Percentiles rank a stretch among this genome's conserved stretches.
Evolutionary conservation across 2,329 filamentous ascomycete species (phyloP).

Genomic region (Cercospora beticola): DNA sequence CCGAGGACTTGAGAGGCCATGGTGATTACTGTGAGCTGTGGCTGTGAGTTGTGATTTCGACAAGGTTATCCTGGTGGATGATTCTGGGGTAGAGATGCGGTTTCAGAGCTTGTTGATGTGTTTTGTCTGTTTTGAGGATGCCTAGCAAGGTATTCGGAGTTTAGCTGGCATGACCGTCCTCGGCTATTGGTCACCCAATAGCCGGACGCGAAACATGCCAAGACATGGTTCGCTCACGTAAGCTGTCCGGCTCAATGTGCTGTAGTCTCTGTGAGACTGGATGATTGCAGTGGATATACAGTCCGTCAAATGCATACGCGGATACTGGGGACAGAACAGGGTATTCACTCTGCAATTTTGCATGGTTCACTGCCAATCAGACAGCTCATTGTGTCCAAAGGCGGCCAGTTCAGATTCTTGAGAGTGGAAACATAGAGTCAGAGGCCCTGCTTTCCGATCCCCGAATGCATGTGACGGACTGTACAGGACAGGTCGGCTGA

Average conservation of each 20-base stretch:
- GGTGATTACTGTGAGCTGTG: background rate
- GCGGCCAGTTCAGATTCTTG: no score
- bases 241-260: background rate
- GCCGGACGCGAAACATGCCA: background rate
- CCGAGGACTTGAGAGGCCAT: conserved; percentile 9
- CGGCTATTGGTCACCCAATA: background rate
- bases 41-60: background rate
- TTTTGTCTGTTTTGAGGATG: background rate
- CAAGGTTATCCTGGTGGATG: background rate
- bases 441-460: no score
- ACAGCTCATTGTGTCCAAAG: no score
- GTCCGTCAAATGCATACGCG: no score
- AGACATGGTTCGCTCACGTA: background rate
- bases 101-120: background rate
- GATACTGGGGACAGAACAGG: no score
- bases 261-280: background rate
- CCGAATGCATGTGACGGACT: no score
- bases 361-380: no score
- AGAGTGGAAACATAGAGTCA: no score
- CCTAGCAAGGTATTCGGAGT: background rate
- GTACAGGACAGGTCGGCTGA: background rate
- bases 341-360: no score
- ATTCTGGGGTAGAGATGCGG: background rate
- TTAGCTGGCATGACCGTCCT: background rate
- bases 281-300: background rate